phyloP scores from a whole-genome alignment of 441 rosid genomes.

The Bocquillonia castaneifolia region DNA sequence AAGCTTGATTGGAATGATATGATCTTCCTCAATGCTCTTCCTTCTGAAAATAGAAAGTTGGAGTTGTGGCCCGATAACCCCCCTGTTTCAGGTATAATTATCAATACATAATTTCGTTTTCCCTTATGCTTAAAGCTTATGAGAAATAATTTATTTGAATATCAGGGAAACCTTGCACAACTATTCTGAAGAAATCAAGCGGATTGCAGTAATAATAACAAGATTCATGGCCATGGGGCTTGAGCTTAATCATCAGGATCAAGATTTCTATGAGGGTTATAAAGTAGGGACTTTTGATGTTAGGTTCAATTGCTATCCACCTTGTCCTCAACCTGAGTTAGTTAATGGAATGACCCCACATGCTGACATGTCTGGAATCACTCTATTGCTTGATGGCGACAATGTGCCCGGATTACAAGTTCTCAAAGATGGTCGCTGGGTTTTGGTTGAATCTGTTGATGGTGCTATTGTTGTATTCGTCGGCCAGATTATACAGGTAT shows the following conservation, averaged over 20 bases:
- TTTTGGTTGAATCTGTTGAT: conserved; percentile 24
- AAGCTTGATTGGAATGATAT: conserved; percentile 45
- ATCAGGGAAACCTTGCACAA: conserved; percentile 24
- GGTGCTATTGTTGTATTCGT: conserved; percentile 33
- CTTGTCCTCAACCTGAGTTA: conserved; percentile 32
- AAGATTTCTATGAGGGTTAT: conserved; percentile 23
- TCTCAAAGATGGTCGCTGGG: conserved; percentile 32
- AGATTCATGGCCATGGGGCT: conserved; percentile 28
- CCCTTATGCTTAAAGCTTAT: neutral
- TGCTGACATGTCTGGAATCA: conserved; percentile 31
- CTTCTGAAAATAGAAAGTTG: conserved; percentile 25
- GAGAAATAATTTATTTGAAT: neutral
- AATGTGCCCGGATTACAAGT: conserved; percentile 33
- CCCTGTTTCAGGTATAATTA: conserved; percentile 26
- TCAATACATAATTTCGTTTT: too few species aligned
- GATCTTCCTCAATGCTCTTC: conserved; percentile 37
- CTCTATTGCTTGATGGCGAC: conserved; percentile 31
- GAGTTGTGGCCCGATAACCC: conserved; percentile 33
- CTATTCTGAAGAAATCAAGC: conserved; percentile 29
- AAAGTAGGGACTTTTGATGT: conserved; percentile 26
- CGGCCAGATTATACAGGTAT: conserved; percentile 37
- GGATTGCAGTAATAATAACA: conserved; percentile 14
- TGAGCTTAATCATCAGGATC: conserved; percentile 9
- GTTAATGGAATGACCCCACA: conserved; percentile 31
- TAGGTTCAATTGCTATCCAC: conserved; percentile 34